These are phyloP conservation scores for Tuber aestivum DNA, from an alignment of 495 filamentous ascomycete genomes.

Conservation along the genomic window DNA sequence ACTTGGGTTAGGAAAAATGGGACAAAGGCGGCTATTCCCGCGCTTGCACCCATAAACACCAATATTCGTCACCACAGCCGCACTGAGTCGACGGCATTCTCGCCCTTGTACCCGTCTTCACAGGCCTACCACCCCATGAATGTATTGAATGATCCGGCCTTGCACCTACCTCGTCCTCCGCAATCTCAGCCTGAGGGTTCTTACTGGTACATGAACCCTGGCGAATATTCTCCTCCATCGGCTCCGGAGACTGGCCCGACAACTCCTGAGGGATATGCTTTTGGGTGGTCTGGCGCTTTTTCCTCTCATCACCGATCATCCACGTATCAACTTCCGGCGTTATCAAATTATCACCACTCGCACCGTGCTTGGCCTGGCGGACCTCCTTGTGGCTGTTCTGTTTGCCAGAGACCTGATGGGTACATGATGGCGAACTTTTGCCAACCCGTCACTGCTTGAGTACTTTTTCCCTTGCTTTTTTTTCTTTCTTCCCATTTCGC, in stretches of 20 bases:
- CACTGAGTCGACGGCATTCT: slow-evolving; percentile 18
- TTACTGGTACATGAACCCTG: background rate
- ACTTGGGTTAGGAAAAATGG: slow-evolving; percentile 64
- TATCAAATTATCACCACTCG: slow-evolving; percentile 48
- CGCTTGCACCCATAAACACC: slow-evolving; percentile 66
- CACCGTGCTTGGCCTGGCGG: slow-evolving; percentile 57
- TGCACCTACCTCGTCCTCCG: background rate
- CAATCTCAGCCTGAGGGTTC: background rate
- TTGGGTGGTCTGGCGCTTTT: slow-evolving; percentile 43
- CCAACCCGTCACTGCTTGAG: slow-evolving; percentile 60
- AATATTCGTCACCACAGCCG: slow-evolving; percentile 48
- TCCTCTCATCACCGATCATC: slow-evolving; percentile 46
- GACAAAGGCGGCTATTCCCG: slow-evolving; percentile 51
- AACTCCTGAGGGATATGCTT: slow-evolving; percentile 53
- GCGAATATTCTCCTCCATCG: slow-evolving; percentile 62
- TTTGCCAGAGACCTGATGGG: slow-evolving; percentile 56
- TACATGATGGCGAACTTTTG: slow-evolving; percentile 60
- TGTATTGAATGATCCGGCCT: background rate
- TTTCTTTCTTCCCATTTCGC: background rate
- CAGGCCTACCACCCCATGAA: background rate
- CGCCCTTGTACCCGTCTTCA: background rate
- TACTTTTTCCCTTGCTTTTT: slow-evolving; percentile 8
- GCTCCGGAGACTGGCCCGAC: slow-evolving; percentile 62
- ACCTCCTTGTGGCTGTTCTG: slow-evolving; percentile 65
- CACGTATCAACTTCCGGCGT: slow-evolving; percentile 44